These are phyloP conservation scores for Apiosordaria backusii DNA, from an alignment of 495 filamentous ascomycete genomes.

Conservation along the genomic window DNA sequence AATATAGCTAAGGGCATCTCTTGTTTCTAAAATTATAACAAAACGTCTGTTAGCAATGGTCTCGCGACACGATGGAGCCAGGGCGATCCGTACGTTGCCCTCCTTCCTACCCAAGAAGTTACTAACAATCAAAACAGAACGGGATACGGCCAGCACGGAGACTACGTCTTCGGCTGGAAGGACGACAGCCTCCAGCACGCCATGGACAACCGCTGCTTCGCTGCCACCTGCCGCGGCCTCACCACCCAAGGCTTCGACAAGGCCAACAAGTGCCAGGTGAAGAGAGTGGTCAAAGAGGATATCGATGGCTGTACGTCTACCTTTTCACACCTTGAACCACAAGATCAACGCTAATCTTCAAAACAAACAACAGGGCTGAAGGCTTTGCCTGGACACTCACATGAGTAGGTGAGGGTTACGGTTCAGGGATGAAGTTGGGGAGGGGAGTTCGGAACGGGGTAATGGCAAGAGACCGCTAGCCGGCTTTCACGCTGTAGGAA, in stretches of 20 bases:
- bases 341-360: background rate
- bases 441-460: too few species aligned
- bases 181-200: slow-evolving; percentile 39
- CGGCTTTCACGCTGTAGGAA: too few species aligned
- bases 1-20: too few species aligned
- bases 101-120: too few species aligned
- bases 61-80: too few species aligned
- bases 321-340: background rate
- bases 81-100: too few species aligned
- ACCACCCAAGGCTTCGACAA: slow-evolving; percentile 30
- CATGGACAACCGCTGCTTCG: slow-evolving; percentile 42
- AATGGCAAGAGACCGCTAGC: too few species aligned
- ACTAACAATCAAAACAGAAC: too few species aligned
- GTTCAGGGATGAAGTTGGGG: too few species aligned
- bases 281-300: slow-evolving; percentile 35
- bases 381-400: slow-evolving; percentile 24
- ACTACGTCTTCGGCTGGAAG: slow-evolving; percentile 50
- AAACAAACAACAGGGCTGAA: slow-evolving; percentile 27
- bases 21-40: too few species aligned
- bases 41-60: too few species aligned
- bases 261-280: slow-evolving; percentile 39
- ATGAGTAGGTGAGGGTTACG: too few species aligned
- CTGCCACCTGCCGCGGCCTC: slow-evolving; percentile 33
- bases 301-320: slow-evolving; percentile 42
- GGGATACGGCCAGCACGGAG: slow-evolving; percentile 43